Evolutionary conservation across 73 alveolate species (phyloP).

Genomic region (Stentor coeruleus): DNA sequence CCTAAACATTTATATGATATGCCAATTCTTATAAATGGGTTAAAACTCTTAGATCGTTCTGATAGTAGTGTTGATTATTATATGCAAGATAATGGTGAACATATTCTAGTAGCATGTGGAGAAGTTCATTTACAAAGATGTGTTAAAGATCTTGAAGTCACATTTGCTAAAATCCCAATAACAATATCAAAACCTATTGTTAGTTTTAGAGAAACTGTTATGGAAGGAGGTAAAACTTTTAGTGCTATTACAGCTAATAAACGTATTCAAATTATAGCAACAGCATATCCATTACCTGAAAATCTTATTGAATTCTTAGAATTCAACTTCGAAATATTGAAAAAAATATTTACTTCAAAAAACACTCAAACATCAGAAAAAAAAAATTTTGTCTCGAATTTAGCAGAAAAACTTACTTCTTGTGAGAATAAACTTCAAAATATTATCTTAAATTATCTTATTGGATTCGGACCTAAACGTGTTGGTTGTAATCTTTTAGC

Average conservation of each 20-base stretch:
- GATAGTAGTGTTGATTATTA: slow-evolving; percentile 89
- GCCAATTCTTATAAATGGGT: slow-evolving; percentile 83
- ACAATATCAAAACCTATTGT: slow-evolving; percentile 57
- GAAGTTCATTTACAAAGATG: slow-evolving; percentile 97
- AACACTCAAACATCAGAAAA: slow-evolving; percentile 21
- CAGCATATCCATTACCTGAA: slow-evolving; percentile 32
- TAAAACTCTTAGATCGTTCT: slow-evolving; percentile 82
- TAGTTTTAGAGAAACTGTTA: slow-evolving; percentile 56
- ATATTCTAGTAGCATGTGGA: slow-evolving; percentile 94
- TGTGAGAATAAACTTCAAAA: slow-evolving; percentile 39
- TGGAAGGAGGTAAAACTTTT: slow-evolving; percentile 31
- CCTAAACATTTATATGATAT: slow-evolving; percentile 82
- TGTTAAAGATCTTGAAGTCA: slow-evolving; percentile 87
- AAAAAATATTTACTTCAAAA: slow-evolving; percentile 41
- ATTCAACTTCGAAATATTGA: slow-evolving; percentile 56
- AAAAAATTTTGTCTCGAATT: neutral
- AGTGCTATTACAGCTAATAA: slow-evolving; percentile 2
- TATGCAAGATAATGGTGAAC: slow-evolving; percentile 91
- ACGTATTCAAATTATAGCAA: neutral
- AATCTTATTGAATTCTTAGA: slow-evolving; percentile 60
- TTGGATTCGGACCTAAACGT: slow-evolving; percentile 93
- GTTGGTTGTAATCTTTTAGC: slow-evolving; percentile 83
- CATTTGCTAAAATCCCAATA: slow-evolving; percentile 68
- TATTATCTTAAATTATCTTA: slow-evolving; percentile 65
- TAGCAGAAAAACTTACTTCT: neutral